Evolutionary conservation across 371 early-diverging fungal genomes (phyloP).

Genomic region (Entomophthora muscae): DNA sequence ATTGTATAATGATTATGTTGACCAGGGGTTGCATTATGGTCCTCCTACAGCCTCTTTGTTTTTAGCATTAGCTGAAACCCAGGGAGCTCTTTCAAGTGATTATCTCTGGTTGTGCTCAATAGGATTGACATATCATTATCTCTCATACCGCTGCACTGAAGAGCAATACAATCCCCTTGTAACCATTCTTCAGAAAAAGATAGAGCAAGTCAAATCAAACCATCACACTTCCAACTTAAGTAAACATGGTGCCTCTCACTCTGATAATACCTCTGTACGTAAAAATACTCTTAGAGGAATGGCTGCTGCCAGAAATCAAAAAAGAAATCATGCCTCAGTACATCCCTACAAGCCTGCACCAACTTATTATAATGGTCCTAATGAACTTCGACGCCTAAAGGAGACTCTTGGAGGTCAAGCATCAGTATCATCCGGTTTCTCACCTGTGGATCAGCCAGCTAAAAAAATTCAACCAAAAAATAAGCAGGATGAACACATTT

Average conservation of each 20-base stretch:
- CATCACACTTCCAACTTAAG: not conserved
- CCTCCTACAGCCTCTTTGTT: not conserved
- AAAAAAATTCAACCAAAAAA: not conserved
- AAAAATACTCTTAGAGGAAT: not conserved
- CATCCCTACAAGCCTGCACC: not conserved
- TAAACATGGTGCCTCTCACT: not conserved
- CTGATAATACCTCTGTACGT: not conserved
- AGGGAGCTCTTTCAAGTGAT: not conserved
- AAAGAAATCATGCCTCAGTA: not conserved
- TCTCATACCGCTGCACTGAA: not conserved
- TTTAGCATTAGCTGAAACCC: not conserved
- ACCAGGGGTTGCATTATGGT: not conserved
- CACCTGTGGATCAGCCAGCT: not conserved
- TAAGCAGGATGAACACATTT: not conserved
- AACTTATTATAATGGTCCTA: not conserved
- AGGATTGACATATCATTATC: conserved; percentile 1
- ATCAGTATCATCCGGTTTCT: not conserved
- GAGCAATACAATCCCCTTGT: not conserved
- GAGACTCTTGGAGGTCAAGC: not conserved
- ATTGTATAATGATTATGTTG: not conserved
- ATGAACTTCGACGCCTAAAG: not conserved
- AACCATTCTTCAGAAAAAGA: not conserved
- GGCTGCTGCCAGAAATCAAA: not conserved
- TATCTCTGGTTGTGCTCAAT: not conserved
- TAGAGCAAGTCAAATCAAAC: not conserved